Conservation (phyloP, 2,329 filamentous ascomycete species). For the Beauveria medogensis region DNA sequence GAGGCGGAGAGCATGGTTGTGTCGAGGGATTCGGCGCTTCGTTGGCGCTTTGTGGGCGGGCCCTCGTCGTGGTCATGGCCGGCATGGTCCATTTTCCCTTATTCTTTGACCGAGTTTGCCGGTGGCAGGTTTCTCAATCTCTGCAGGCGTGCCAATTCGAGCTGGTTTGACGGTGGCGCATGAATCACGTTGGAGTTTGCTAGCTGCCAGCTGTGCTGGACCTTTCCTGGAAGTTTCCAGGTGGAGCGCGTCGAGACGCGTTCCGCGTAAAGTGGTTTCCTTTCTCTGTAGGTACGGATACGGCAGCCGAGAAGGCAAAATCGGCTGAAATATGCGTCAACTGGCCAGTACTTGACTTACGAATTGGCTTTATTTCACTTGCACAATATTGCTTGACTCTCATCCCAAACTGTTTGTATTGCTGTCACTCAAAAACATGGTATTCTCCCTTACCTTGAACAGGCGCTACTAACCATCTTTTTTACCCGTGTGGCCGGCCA, state of each 20-base stretch:
- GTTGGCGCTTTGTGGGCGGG: constrained; percentile 7
- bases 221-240: background rate
- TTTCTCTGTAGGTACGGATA: background rate
- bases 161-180: background rate
- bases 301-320: too few species aligned
- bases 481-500: too few species aligned
- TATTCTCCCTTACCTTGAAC: too few species aligned
- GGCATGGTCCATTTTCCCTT: background rate
- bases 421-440: too few species aligned
- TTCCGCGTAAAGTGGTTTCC: constrained; percentile 5
- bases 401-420: too few species aligned
- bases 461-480: too few species aligned
- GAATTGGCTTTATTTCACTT: too few species aligned
- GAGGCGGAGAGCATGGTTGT: background rate
- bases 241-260: constrained; percentile 4
- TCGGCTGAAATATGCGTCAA: too few species aligned
- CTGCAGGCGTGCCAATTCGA: background rate
- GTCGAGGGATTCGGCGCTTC: constrained; percentile 3
- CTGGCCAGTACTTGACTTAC: too few species aligned
- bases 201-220: background rate
- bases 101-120: background rate
- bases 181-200: background rate
- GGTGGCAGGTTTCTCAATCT: background rate
- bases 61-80: constrained; percentile 8
- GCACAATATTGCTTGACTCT: too few species aligned